Percentiles rank a stretch among this genome's conserved stretches.
Evolutionary conservation across 2,329 filamentous ascomycete species (phyloP).

Genomic region (Fusarium floridanum): DNA sequence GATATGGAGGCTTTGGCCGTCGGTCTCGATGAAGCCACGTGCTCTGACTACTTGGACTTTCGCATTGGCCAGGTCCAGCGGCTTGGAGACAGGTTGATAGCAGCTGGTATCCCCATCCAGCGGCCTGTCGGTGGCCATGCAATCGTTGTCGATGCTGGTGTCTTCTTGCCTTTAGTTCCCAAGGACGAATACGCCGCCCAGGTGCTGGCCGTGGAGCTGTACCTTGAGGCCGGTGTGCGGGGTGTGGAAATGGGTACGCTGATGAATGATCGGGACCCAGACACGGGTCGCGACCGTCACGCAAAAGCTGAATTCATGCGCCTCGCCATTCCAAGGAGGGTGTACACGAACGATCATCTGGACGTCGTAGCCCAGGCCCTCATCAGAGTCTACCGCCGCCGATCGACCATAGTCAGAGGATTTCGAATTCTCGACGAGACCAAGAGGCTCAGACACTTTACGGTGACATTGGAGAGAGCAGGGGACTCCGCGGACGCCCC

Average conservation of each 20-base stretch:
- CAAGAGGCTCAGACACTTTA: background rate
- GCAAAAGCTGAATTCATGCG: background rate
- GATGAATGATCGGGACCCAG: background rate
- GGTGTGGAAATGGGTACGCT: background rate
- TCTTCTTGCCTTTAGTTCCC: background rate
- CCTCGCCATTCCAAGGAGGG: background rate
- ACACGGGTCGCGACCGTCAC: background rate
- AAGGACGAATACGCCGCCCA: background rate
- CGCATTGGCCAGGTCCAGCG: background rate
- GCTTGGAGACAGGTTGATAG: background rate
- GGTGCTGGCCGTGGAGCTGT: background rate
- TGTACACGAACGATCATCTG: background rate
- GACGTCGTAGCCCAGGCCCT: background rate
- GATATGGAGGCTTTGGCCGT: background rate
- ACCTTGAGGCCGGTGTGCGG: background rate
- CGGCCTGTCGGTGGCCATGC: background rate
- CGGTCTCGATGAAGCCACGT: background rate
- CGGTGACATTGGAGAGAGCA: background rate
- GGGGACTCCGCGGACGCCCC: background rate
- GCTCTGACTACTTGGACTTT: background rate
- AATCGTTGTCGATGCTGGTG: background rate
- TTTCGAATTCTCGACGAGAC: background rate
- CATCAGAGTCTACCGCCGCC: background rate
- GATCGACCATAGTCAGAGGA: background rate
- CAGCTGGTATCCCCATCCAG: background rate